These are phyloP conservation scores for Trichomonascaceae sp. DNA, from an alignment of 1,139 yeast genomes.

Conservation along the genomic window DNA sequence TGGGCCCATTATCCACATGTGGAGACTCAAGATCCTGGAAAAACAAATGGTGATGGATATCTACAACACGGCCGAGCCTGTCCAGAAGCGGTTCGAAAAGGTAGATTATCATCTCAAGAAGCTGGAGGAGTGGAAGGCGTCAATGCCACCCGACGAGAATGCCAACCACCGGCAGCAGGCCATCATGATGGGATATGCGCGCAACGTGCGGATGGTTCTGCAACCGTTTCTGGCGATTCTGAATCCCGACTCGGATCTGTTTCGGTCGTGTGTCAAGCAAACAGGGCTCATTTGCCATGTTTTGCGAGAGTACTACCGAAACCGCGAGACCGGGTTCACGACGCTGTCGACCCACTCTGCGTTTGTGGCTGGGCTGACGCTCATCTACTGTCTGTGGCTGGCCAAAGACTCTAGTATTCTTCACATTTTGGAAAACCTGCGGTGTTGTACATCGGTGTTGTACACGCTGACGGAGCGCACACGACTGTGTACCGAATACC, in stretches of 20 bases:
- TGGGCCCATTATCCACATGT: conserved; percentile 39
- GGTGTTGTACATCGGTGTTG: conserved; percentile 46
- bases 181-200: conserved; percentile 40
- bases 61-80: conserved; percentile 27
- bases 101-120: conserved; percentile 15
- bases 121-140: conserved; percentile 14
- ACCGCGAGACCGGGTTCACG: conserved; percentile 44
- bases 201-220: conserved; percentile 40
- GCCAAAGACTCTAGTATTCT: conserved; percentile 32
- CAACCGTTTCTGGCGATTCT: conserved; percentile 47
- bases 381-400: conserved; percentile 48
- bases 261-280: conserved; percentile 49
- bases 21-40: conserved; percentile 40
- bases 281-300: conserved; percentile 51
- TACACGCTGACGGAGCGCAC: conserved; percentile 54
- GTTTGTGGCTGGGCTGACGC: conserved; percentile 49
- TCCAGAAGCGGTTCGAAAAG: conserved; percentile 15
- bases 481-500: conserved; percentile 39
- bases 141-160: conserved; percentile 9
- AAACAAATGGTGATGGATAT: conserved; percentile 40
- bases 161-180: conserved; percentile 14
- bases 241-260: conserved; percentile 43
- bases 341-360: conserved; percentile 49
- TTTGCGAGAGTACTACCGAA: conserved; percentile 44
- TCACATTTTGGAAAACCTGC: conserved; percentile 35